Evolutionary conservation across 2,329 filamentous ascomycete genomes (phyloP).

Genomic region (Biscogniauxia mediterranea): DNA sequence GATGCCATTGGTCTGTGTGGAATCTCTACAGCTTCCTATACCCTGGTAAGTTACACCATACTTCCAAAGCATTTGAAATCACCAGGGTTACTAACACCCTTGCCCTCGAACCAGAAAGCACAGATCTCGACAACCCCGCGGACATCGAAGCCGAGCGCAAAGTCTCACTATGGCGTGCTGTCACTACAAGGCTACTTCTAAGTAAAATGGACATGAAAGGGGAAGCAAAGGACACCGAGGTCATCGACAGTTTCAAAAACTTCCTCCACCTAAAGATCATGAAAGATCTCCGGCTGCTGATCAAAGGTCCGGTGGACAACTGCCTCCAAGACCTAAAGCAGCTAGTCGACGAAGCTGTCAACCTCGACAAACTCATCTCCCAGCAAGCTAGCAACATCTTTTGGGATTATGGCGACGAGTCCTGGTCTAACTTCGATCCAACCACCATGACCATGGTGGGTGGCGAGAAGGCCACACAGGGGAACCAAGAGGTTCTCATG

Average conservation of each 20-base stretch:
- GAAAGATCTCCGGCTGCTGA: not conserved
- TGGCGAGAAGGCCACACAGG: not conserved
- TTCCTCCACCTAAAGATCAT: not conserved
- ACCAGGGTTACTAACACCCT: not conserved
- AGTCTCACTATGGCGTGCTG: not conserved
- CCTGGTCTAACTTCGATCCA: not conserved
- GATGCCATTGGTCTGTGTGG: not conserved
- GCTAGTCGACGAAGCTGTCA: not conserved
- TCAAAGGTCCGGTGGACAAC: not conserved
- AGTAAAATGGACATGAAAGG: not conserved
- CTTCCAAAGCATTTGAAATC: not conserved
- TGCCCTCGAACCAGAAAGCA: not conserved
- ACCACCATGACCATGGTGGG: not conserved
- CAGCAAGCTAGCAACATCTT: not conserved
- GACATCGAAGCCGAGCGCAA: not conserved
- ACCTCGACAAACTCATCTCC: not conserved
- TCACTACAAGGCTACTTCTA: not conserved
- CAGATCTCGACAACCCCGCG: not conserved
- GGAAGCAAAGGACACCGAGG: not conserved
- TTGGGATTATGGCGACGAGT: not conserved
- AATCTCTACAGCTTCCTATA: not conserved
- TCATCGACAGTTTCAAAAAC: not conserved
- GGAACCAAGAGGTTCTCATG: not conserved
- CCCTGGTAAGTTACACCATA: not conserved
- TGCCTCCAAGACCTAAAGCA: not conserved